phyloP scores from a whole-genome alignment of 1,284 basidiomycete genomes.

The Ceratobasidium papillatum region DNA sequence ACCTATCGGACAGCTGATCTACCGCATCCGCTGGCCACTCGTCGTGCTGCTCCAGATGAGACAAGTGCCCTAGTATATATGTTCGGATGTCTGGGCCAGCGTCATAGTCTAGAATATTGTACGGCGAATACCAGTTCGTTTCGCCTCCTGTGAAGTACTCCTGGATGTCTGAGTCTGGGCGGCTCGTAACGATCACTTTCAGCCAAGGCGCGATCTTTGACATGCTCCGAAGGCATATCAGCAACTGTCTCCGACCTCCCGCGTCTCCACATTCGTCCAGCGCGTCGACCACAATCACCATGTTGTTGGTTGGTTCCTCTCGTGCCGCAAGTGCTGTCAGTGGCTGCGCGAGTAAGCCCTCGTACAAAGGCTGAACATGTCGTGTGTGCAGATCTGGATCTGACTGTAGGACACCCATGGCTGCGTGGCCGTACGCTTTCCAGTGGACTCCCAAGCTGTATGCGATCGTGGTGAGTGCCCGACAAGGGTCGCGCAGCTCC shows the following conservation, averaged over 20 bases:
- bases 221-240: background rate
- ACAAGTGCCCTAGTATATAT: background rate
- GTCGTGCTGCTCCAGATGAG: background rate
- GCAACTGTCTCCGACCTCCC: background rate
- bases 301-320: background rate
- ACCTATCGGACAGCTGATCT: background rate
- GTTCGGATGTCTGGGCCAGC: background rate
- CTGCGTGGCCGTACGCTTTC: background rate
- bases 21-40: slow-evolving; percentile 11
- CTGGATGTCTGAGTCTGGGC: slow-evolving; percentile 22
- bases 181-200: slow-evolving; percentile 26
- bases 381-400: background rate
- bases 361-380: background rate
- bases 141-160: background rate
- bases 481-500: slow-evolving; percentile 4
- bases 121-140: background rate
- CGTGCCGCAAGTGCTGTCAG: background rate
- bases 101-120: background rate
- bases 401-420: background rate
- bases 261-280: slow-evolving; percentile 40
- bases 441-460: slow-evolving; percentile 6
- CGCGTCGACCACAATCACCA: slow-evolving; percentile 37
- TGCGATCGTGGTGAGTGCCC: slow-evolving; percentile 26
- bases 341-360: background rate
- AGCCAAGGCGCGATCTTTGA: background rate